Evolutionary conservation across 139 green algal species (phyloP), one percentile per base, ranked within the genome.

Genomic region (Coelastrella sp.): DNA sequence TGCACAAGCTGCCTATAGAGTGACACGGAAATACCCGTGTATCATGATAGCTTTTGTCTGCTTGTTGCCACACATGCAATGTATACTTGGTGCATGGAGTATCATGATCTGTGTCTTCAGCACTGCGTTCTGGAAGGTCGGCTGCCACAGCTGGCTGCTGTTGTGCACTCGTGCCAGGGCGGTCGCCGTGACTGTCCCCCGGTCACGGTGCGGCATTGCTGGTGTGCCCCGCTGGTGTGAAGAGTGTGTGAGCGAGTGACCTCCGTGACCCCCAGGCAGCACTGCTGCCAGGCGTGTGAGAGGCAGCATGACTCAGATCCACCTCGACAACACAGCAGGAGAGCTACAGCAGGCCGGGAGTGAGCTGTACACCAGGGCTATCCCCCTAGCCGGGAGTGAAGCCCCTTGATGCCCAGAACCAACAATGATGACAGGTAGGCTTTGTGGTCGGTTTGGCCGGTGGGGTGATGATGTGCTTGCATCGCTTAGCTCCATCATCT

Each of bases 171-270:
- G 16, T 76, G 68, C 79, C 79, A 85, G 79, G 32, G 79, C 60
- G 79, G 79, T 57, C 79, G 71, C 79, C 79, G 57, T 85, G 79
- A 22, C 79, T 64, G n/a, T 57, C 79, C 56, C 3, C 79, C 17
- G 22, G 79, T 64, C 79, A 71, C 19, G 79, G 79, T 57, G 79
- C 79, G 79, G 79, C 79, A 56, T 64, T 23, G 79, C 79, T 73
- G 19, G 58, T 68, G 79, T 73, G 19, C 47, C 32, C 54, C 47
- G 54, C 60, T 61, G 68, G 5, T 76, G 64, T 11, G 13, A 14
- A 71, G 64, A 71, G 64, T 20, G 64, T 71, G 64, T 71, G 68
- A 76, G 68, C n/a, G 68, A 8, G 68, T 47, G 68, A 76, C 16
- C 16, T 32, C 16, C 2, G 16, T 76, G 68, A 76, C 68, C 16